A percentile compares a stretch with the other conserved stretches of the same genome.
Conservation (phyloP, 257 asterid genomes). For the Nicotiana benthamiana region DNA sequence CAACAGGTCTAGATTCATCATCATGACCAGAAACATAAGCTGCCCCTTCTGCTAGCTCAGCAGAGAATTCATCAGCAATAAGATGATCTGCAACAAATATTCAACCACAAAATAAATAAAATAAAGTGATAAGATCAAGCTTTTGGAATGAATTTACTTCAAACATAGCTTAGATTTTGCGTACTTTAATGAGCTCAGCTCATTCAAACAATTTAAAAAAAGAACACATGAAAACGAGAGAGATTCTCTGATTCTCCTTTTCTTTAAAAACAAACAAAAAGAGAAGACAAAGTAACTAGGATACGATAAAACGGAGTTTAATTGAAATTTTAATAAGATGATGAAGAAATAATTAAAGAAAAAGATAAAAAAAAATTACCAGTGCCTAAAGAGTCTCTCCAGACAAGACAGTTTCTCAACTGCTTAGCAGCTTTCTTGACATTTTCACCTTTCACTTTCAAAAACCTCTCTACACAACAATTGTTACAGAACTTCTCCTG, state of each 20-base stretch:
- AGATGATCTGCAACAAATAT: conserved; percentile 41
- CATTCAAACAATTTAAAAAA: conserved; percentile 7
- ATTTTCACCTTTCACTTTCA: conserved; percentile 67
- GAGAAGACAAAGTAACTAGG: conserved; percentile 10
- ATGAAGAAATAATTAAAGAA: too few relatives aligned
- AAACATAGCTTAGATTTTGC: neutral
- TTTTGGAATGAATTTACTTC: conserved; percentile 6
- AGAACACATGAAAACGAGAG: neutral
- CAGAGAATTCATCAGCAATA: conserved; percentile 94
- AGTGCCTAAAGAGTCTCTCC: conserved; percentile 81
- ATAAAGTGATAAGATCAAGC: neutral
- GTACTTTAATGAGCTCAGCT: conserved; percentile 12
- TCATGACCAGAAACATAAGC: conserved; percentile 97
- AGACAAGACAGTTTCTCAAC: conserved; percentile 58
- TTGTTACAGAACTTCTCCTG: conserved; percentile 82
- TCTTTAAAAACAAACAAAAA: conserved; percentile 21
- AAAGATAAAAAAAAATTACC: conserved; percentile 28
- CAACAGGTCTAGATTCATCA: conserved; percentile 75
- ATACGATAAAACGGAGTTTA: too few relatives aligned
- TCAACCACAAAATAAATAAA: conserved; percentile 18
- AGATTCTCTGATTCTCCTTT: conserved; percentile 29
- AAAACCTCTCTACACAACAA: conserved; percentile 74
- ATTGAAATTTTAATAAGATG: neutral
- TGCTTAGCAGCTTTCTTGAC: conserved; percentile 90
- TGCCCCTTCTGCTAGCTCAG: conserved; percentile 83